Conservation (phyloP, 2,329 filamentous ascomycete species). For the Aspergillus pseudoviridinutans region DNA sequence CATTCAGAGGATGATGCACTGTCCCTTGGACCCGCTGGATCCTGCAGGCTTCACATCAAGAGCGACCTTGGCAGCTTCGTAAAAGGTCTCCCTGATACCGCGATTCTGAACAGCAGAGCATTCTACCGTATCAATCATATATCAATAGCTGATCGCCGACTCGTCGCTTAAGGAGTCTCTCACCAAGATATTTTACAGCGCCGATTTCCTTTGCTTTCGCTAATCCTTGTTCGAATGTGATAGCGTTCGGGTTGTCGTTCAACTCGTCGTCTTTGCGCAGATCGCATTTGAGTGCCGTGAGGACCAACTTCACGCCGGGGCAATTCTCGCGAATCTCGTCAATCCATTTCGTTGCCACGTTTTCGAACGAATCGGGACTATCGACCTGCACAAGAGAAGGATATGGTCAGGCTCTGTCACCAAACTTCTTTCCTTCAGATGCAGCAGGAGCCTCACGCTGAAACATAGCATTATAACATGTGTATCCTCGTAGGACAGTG, state of each 20-base stretch:
- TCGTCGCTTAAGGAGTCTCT: conserved; percentile 12
- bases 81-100: conserved; percentile 97
- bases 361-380: conserved; percentile 92
- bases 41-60: conserved; percentile 51
- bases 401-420: conserved; percentile 2
- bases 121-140: conserved; percentile 52
- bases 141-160: background rate
- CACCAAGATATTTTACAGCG: conserved; percentile 83
- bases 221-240: conserved; percentile 86
- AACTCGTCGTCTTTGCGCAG: conserved; percentile 73
- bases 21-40: conserved; percentile 27
- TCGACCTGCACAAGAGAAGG: conserved; percentile 57
- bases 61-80: conserved; percentile 91
- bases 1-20: conserved; percentile 35
- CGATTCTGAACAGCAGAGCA: conserved; percentile 98
- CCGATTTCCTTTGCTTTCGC: conserved; percentile 89
- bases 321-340: conserved; percentile 98
- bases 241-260: conserved; percentile 62
- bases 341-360: conserved; percentile 98
- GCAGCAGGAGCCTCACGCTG: conserved; percentile 52
- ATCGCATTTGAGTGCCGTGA: conserved; percentile 96
- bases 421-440: background rate
- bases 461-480: conserved; percentile 99
- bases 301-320: conserved; percentile 86
- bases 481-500: conserved; percentile 95